Base-by-base conservation (phyloP, 495 filamentous ascomycete genomes). In the Lasiosphaeria miniovina region DNA sequence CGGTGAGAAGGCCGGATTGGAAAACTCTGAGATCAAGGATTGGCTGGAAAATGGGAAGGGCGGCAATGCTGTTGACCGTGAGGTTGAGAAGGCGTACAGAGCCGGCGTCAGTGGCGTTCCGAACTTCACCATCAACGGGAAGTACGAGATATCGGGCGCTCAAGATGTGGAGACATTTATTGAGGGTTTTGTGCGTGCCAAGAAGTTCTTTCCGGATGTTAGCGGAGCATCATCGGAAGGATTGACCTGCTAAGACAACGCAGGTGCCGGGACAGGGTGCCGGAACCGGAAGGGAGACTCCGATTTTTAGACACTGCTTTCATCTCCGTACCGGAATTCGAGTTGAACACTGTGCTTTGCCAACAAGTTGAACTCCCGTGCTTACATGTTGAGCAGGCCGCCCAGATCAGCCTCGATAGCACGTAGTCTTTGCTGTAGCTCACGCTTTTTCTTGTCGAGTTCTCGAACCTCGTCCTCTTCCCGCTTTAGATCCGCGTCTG, bases 381-480 rank as follows among this genome's bases (percentile, higher is more conserved):
- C 8, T 46, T 54, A 78, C 60, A 79, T 69, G 55, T 77, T 65
- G 53, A 78, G 60, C 34, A 95, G 66, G 0, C 86, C 87, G 3
- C 84, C 86, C 17, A 96, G 73, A 70, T 97, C 91, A 59, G 81
- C 84, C 60, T 93, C 91, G 81, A 97, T 89, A 4, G 85, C 86
- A 50, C 76, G 84, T 35, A 97, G 82, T 54, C 91, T 84, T 38
- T 84, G 86, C 72, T 97, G 92, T 34, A 98, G 65, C 43, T 78
- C 79, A 49, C 77, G 82, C 75, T 93, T 96, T 73, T 82, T 93
- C 72, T 76, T 74, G 65, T 96, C 92, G 43, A 96, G 70, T 65
- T 87, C 86, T 49, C 80, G 75, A 53, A 96, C 87, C 64, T 93
- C 90, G 63, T 88, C 88, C 67, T 96, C 85, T 66, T 95, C 91